Base-by-base conservation (phyloP, 2,329 filamentous ascomycete genomes). In the Zarea fungicola region DNA sequence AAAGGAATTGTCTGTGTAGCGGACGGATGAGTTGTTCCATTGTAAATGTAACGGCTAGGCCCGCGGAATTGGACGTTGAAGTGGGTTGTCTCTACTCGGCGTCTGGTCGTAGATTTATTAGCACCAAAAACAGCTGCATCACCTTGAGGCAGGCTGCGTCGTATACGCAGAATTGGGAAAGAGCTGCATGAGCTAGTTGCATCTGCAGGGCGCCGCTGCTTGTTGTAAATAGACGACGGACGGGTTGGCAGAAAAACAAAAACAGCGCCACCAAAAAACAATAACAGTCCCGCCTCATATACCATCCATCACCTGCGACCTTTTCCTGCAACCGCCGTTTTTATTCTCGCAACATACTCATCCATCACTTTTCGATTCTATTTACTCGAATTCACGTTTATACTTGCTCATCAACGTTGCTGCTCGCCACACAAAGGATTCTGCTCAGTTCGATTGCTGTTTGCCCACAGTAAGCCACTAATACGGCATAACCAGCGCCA, bases 181-280 rank as follows among this genome's bases (percentile, higher is more conserved):
- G 47, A 49, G 47, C 47, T 31, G 40, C 31, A 7, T 19, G 16
- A 28, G 31, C 16, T 45, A 42, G 23, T 4, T 25, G 18, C 25
- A 36, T 18, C 44, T 34, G 36, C 16, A 41, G 31, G 29, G 36
- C 45, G 37, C 45, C 47, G 32, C 31, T 43, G 40, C 47, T 42
- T 31, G 31, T 37, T 37, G 47, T 49, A 49, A 49, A 49, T 32
- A 49, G 40, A 32, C 19, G 9, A n/a, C n/a, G n/a, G n/a, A n/a
- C 13, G 26, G 26, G 13, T 13, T 29, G 34, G 16, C 21, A 16
- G 44, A 19, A 13, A 13, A 46, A 23, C 34, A 48, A 37, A 48
- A 42, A 48, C 39, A 46, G 18, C 28, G 29, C 46, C 46, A 48
- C 46, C 39, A 48, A 42, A 40, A 13, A 29, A 49, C 25, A 49